Conservation (phyloP, 257 asterid species). For the Linaria vulgaris region DNA sequence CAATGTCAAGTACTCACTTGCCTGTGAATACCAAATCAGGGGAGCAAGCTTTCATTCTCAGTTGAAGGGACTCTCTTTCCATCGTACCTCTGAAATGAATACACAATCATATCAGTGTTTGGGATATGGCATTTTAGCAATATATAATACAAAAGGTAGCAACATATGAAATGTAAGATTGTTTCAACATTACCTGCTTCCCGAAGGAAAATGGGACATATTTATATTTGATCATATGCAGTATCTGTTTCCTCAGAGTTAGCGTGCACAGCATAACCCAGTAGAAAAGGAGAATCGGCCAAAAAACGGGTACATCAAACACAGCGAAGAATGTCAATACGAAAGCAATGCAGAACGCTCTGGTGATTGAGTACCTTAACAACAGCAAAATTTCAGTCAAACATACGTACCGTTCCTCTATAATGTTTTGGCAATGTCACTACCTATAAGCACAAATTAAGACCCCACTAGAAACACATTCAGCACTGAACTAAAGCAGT, state of each 20-base stretch:
- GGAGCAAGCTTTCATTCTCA: conserved; percentile 36
- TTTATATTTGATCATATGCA: conserved; percentile 62
- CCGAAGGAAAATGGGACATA: conserved; percentile 56
- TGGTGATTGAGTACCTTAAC: conserved; percentile 57
- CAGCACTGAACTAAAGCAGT: neutral
- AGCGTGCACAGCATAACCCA: conserved; percentile 55
- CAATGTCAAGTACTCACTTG: neutral
- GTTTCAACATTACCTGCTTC: conserved; percentile 48
- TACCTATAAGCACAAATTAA: neutral
- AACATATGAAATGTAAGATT: neutral
- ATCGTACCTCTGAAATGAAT: conserved; percentile 42
- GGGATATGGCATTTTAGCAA: neutral
- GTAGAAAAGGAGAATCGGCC: conserved; percentile 73
- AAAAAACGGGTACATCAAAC: conserved; percentile 63
- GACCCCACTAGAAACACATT: neutral
- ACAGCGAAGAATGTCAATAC: conserved; percentile 49
- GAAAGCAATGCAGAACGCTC: conserved; percentile 56
- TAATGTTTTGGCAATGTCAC: neutral
- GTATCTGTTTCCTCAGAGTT: conserved; percentile 54
- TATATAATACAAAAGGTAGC: conserved; percentile 1
- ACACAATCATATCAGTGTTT: neutral
- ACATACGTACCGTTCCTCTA: neutral
- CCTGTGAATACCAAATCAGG: conserved; percentile 22
- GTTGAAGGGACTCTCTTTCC: conserved; percentile 44
- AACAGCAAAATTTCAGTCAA: conserved; percentile 15